Percentiles rank a stretch among this genome's conserved stretches.
These are phyloP conservation scores for Dioscorea dumetorum DNA, from an alignment of 106 monocot species.

Conservation along the genomic window DNA sequence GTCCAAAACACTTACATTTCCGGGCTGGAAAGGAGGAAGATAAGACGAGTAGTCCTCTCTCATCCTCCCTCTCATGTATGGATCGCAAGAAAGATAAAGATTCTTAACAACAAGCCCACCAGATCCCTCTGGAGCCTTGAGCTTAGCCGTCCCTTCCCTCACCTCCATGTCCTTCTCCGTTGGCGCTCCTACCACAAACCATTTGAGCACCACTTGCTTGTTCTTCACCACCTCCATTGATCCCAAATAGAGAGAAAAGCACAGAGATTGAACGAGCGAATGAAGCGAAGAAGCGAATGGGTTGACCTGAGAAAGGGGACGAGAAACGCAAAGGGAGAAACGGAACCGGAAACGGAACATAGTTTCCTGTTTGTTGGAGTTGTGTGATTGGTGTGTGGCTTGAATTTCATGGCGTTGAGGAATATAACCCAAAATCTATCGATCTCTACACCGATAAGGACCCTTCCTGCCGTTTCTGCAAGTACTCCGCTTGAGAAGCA, in stretches of 20 bases:
- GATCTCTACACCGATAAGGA: slow-evolving; percentile 65
- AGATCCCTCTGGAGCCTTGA: slow-evolving; percentile 33
- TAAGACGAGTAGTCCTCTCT: slow-evolving; percentile 54
- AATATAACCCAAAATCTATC: no score
- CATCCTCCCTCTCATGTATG: slow-evolving; percentile 82
- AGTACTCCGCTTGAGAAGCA: slow-evolving; percentile 59
- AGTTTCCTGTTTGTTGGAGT: no score
- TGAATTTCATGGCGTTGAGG: no score
- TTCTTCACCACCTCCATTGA: slow-evolving; percentile 17
- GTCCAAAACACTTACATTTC: slow-evolving; percentile 27
- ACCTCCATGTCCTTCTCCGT: slow-evolving; percentile 65
- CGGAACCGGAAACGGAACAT: no score
- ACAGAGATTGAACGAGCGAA: no score
- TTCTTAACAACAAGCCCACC: slow-evolving; percentile 60
- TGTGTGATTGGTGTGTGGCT: no score
- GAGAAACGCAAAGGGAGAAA: no score
- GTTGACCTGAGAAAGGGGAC: no score
- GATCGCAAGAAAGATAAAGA: slow-evolving; percentile 84
- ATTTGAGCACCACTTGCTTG: slow-evolving; percentile 51
- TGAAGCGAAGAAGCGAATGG: no score
- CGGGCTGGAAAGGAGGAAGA: slow-evolving; percentile 68
- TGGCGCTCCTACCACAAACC: slow-evolving; percentile 41
- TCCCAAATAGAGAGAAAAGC: no score
- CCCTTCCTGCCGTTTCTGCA: slow-evolving; percentile 51
- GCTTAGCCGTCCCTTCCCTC: slow-evolving; percentile 9